Evolutionary conservation across 2,329 filamentous ascomycete genomes (phyloP).

Genomic region (Scedosporium aurantiacum): DNA sequence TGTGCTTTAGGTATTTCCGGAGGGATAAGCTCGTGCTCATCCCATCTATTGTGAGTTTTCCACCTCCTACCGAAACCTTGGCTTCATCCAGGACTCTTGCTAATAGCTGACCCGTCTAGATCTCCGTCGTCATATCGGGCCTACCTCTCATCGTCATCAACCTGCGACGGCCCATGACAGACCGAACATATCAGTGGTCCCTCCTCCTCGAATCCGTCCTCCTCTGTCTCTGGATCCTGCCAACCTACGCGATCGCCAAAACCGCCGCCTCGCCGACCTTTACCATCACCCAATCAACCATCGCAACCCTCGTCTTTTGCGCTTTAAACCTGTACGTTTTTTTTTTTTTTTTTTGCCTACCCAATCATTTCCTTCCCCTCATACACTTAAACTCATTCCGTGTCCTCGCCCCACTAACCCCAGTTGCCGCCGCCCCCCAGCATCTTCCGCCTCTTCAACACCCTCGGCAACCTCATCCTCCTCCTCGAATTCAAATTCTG

Average conservation of each 20-base stretch:
- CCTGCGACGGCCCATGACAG: slow-evolving; percentile 19
- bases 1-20: slow-evolving; percentile 28
- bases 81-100: background rate
- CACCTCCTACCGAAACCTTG: background rate
- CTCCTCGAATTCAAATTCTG: slow-evolving; percentile 26
- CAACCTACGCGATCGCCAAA: slow-evolving; percentile 15
- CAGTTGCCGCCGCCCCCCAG: slow-evolving; percentile 15
- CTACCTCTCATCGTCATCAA: slow-evolving; percentile 22
- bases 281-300: slow-evolving; percentile 11
- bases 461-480: slow-evolving; percentile 26
- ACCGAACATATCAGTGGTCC: slow-evolving; percentile 27
- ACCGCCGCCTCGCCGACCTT: slow-evolving; percentile 8
- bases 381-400: too few species aligned
- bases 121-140: slow-evolving; percentile 25
- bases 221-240: slow-evolving; percentile 15
- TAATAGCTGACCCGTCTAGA: slow-evolving; percentile 12
- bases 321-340: slow-evolving; percentile 26
- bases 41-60: slow-evolving; percentile 22
- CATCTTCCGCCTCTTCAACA: slow-evolving; percentile 26
- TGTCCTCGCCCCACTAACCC: background rate
- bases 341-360: too few species aligned
- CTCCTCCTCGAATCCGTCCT: slow-evolving; percentile 22
- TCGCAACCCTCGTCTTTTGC: slow-evolving; percentile 23
- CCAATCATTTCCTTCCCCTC: too few species aligned
- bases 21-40: slow-evolving; percentile 19